Base-by-base conservation (phyloP, 768 basidiomycete genomes). In the Auricularia cornea region DNA sequence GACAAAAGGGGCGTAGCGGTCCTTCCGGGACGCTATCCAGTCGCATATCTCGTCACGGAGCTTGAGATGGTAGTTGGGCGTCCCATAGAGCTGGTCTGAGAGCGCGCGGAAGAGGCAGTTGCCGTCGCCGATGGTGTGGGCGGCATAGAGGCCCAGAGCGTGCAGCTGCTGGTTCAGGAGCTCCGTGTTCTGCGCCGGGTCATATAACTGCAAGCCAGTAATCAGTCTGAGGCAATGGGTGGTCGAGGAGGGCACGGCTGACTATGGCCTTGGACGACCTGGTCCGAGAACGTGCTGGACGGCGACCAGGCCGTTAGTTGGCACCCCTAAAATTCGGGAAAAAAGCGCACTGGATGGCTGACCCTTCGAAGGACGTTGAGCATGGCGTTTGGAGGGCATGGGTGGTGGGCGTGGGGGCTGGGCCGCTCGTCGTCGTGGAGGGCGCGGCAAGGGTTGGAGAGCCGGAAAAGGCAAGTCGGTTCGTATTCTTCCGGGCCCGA, bases 91-190 rank as follows among this genome's bases (percentile, higher is more conserved):
- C 73, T 96, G 94, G 75, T 96, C 94, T 56, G 88, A 87, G 62
- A 95, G 80, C 0, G 94, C 92, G 56, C 93, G 87, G 75, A 95
- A 97, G 66, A 97, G 84, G 74, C 94, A 97, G 76, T 95, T 96
- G 57, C 94, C 94, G 74, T 96, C 90, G 60, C 92, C 93, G 51
- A 92, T 74, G 20, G 90, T 95, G 66, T 85, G 80, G 3, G 90
- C 90, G n/a, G 93, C 88, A 72, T 95, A 95, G 10, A 95, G 79
- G 2, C 92, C 92, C 60, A 93, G 77, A 4, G 84, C 80, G 59
- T 84, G 83, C 41, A 96, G 84, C 75, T 94, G 91, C 61, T 80
- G 78, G 5, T 80, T 84, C 66, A 95, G 85, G 60, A 80, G 81
- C 63, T 83, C 81, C 26, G 84, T 85, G 72, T 84, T 89, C 68